Evolutionary conservation across 129 eudicot species (phyloP), one percentile per base, ranked within the genome.

Genomic region (Artemisia argyi): DNA sequence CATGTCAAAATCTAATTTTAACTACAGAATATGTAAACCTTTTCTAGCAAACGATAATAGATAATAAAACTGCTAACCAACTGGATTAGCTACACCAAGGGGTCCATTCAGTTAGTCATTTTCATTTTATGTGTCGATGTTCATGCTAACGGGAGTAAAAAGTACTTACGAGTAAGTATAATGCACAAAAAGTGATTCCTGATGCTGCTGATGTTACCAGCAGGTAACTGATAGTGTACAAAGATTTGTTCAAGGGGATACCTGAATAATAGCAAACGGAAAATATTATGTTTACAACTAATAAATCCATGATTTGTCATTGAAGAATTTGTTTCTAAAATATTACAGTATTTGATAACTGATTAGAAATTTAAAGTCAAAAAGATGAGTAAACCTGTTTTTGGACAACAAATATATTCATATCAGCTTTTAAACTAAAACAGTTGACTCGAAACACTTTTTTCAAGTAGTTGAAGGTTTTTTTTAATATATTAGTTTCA

Each of bases 141-240:
- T 14, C 55, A 2, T 44, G 47, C 52, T 15, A 44, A 17, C 9
- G 1, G 11, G 7, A 0, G 15, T 18, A 39, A 59, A 50, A 3
- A 60, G 46, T 47, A 77, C 89, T 83, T 72, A 85, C 96, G 76
- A 87, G 66, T 61, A 81, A 46, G 72, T 90, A 90, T 20, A 90
- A 73, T 42, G 81, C 50, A 77, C 90, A 84, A 77, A 87, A 90
- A 15, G 91, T 87, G 89, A 87, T 73, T 72, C 96, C 96, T 35
- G 96, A 77, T 70, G 83, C 65, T 47, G 88, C 94, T 53, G 91
- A 80, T 39, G 96, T 90, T 64, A 90, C 85, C 70, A 87, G 74
- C 78, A 85, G 19, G 75, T 90, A 90, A 77, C 96, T 90, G 73
- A 87, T 57, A 7, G 94, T 87, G 88, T 84, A 90, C 68, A 90